Evolutionary conservation across 2,329 filamentous ascomycete genomes (phyloP), one percentile per base, ranked within the genome.

Genomic region (Colletotrichum liriopes): DNA sequence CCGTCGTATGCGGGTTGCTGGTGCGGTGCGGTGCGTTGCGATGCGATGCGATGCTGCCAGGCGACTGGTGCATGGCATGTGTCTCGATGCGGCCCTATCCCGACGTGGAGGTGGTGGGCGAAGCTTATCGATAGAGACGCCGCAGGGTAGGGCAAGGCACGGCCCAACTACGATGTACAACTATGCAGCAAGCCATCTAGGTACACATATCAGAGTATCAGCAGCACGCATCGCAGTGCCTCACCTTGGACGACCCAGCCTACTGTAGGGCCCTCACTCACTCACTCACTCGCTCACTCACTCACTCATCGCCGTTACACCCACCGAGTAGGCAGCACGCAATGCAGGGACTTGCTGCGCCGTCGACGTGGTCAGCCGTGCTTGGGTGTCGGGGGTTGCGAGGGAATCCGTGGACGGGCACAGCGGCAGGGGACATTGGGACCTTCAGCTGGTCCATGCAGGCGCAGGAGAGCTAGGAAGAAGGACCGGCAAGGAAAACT

Each of bases 401-500:
- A 68, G 51, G 51, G 49, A 43, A 43, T 69, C 45, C 65, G 65
- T 60, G 45, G 54, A 41, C 39, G 39, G 69, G 52, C 29, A 47
- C 26, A 54, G 59, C 58, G 26, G 51, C 47, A 54, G 23, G 43
- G 29, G 32, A 7, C 26, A 41, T 9, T 18, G 49, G 37, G 26
- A 37, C 59, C 59, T 49, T 65, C 59, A 64, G 65, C 52, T 72
- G 69, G 59, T 49, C 59, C 45, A 69, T 72, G 69, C 65, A 54
- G 54, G 54, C 65, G 59, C 59, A 62, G 32, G 12, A 49, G 43
- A 55, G 32, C 2, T 12, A 37, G 29, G 45, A 39, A 60, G 8
- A 59, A 55, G 37, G 69, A 59, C 58, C 6, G 65, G 49, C 52
- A 58, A 62, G 32, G 51, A 58, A 58, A 26, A 26, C 23, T 26